phyloP scores from a whole-genome alignment of 75 land plant genomes.

The Isoetes taiwanensis region DNA sequence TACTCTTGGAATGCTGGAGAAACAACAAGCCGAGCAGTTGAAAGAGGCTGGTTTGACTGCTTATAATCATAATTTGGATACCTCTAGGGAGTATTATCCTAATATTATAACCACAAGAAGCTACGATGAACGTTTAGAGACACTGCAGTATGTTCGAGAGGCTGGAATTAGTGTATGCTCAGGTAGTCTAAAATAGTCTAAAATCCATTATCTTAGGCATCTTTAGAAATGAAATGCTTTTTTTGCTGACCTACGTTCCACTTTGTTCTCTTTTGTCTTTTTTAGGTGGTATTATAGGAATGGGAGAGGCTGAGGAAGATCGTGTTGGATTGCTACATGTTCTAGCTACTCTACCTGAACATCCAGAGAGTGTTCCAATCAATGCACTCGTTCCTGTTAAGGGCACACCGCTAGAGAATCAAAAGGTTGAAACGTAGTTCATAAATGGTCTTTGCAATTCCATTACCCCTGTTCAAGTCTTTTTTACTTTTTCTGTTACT shows the following conservation, averaged over 20 bases:
- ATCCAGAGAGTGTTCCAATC: conserved; percentile 98
- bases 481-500: neutral
- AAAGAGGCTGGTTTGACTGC: conserved; percentile 96
- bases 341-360: conserved; percentile 90
- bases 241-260: neutral
- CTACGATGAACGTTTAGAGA: conserved; percentile 93
- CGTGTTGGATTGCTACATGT: conserved; percentile 89
- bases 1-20: conserved; percentile 95
- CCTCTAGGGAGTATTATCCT: conserved; percentile 92
- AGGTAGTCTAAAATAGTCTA: conserved; percentile 30
- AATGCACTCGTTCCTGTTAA: conserved; percentile 91
- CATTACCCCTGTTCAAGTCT: neutral
- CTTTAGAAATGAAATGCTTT: neutral
- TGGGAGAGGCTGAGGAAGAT: conserved; percentile 95
- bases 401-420: conserved; percentile 98
- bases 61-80: conserved; percentile 97
- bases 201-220: neutral
- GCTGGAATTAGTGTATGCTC: conserved; percentile 99
- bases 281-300: conserved; percentile 93
- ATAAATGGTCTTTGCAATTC: neutral
- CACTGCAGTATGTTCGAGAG: conserved; percentile 73
- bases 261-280: neutral
- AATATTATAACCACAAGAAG: conserved; percentile 82
- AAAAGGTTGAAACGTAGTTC: conserved; percentile 41
- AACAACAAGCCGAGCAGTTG: conserved; percentile 83